Evolutionary conservation across 352 stramenopile genomes (phyloP).

Genomic region (Phytophthora citrophthora): DNA sequence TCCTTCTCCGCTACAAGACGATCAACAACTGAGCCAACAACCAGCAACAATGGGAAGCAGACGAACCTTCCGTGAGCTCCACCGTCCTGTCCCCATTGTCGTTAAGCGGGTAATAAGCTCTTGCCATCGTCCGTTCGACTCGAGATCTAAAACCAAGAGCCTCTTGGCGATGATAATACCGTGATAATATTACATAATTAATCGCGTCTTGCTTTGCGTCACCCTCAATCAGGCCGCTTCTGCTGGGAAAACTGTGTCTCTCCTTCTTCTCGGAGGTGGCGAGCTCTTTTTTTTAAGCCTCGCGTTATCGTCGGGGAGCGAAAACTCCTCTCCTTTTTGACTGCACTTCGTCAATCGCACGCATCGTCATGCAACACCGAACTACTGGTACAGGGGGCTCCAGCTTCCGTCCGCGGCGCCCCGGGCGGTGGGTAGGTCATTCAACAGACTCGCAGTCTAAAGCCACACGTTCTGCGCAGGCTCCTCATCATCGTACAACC

Average conservation of each 20-base stretch:
- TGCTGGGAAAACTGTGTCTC: slow-evolving; percentile 38
- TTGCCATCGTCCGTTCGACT: slow-evolving; percentile 22
- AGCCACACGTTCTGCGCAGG: slow-evolving; percentile 79
- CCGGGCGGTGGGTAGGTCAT: slow-evolving; percentile 15
- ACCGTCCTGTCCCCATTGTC: slow-evolving; percentile 5
- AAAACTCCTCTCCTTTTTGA: slow-evolving; percentile 32
- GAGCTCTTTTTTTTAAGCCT: slow-evolving; percentile 22
- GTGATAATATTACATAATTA: slow-evolving; percentile 63
- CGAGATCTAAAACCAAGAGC: slow-evolving; percentile 17
- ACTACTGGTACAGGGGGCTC: slow-evolving; percentile 48
- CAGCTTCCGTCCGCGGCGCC: slow-evolving; percentile 37
- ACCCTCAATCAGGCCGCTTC: slow-evolving; percentile 26
- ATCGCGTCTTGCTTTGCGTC: slow-evolving; percentile 29
- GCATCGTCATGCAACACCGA: slow-evolving; percentile 42
- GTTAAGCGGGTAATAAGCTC: slow-evolving; percentile 42
- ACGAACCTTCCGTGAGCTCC: slow-evolving; percentile 52
- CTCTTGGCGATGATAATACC: slow-evolving; percentile 30
- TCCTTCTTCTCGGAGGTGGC: slow-evolving; percentile 38
- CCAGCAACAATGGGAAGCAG: slow-evolving; percentile 1
- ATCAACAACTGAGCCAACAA: slow-evolving; percentile 9
- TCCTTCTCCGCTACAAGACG: slow-evolving; percentile 60
- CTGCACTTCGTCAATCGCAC: slow-evolving; percentile 48
- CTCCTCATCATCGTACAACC: slow-evolving; percentile 70
- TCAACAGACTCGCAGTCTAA: slow-evolving; percentile 41
- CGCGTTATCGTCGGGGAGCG: slow-evolving; percentile 1